Base-by-base conservation (phyloP, 257 asterid genomes). In the Sherardia arvensis region DNA sequence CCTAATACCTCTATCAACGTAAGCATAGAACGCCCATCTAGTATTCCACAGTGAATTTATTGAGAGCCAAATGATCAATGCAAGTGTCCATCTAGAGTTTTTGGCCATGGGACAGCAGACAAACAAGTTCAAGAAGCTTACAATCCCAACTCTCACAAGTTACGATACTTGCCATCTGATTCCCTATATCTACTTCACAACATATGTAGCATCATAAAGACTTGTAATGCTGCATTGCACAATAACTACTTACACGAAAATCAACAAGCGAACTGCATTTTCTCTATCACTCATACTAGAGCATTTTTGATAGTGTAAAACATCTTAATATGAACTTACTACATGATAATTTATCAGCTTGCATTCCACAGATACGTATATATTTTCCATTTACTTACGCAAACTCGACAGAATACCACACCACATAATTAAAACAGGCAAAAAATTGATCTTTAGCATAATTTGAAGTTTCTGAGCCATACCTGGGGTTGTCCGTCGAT, bases 401-500 rank as follows among this genome's bases (percentile, higher is more conserved):
- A 1, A 17, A 61, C 27, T 5, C 43, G 9, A 21, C 36, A 25
- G 23, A 57, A 15, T 26, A 23, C 26, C 33, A 25, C 28, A 23
- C 26, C 33, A 25, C 28, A 26, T 54, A 29, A 59, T 32, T 49
- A 18, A 22, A 26, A 33, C 3, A 33, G 1, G 21, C 53, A 34
- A 61, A 61, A 36, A 3, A 12, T 62, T 0, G 4, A 61, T 21
- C 45, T 17, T 33, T 12, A 8, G 10, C 28, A 0, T 36, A 5
- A 17, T 17, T 8, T 7, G 15, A 27, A 43, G 18, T 15, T 14
- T 43, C 34, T 43, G 20, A 63, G 28, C 68, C n/a, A n/a, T 76
- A 90, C 97, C 92, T 87, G 81, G 64, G 94, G 95, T 74, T 87
- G 92, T 15, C 97, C 95, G 15, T 90, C 97, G 45, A 90, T 45